Evolutionary conservation across 768 basidiomycete genomes (phyloP), one percentile per base, ranked within the genome.

Genomic region (Fibroporia radiculosa): DNA sequence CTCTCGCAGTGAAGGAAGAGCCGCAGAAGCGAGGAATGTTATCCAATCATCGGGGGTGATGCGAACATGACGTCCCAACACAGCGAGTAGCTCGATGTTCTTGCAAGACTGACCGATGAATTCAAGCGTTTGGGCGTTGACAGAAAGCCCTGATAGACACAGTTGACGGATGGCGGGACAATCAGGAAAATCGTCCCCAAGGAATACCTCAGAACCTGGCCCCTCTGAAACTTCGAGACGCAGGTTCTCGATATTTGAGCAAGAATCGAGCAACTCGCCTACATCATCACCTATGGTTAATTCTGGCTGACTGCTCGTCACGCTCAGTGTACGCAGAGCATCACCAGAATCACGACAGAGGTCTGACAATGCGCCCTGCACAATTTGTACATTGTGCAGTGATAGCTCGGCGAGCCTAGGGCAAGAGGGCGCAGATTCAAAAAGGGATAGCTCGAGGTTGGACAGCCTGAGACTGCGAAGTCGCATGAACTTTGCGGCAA

Each of bases 261-360:
- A 77, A 34, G 57, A 59, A 33, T 56, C 62, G 22, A 78, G 58
- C 46, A 75, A 51, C 28, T 65, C 56, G 39, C 59, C 51, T 25
- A 77, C 48, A 40, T 75, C 62, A 39, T 72, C 68, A 38, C 71
- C 66, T 39, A 65, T 62, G n/a, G n/a, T n/a, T n/a, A n/a, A n/a
- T n/a, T n/a, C 18, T 7, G 12, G 6, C 8, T 38, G 61, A 33
- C 57, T 57, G 18, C 67, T 63, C 14, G 54, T 59, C n/a, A 78
- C 51, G 37, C 56, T 56, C 41, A 78, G 58, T 10, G 55, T 55
- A 36, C 61, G 62, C 39, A 77, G 52, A 7, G 56, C 47, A 3
- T 55, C 49, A n/a, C 67, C 54, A 3, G 56, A 65, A 16, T 53
- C 57, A 31, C 49, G 56, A 22, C 71, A 49, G 22, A 77, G 56